Conservation (phyloP, 495 filamentous ascomycete genomes). For the Lindgomyces ingoldianus region DNA sequence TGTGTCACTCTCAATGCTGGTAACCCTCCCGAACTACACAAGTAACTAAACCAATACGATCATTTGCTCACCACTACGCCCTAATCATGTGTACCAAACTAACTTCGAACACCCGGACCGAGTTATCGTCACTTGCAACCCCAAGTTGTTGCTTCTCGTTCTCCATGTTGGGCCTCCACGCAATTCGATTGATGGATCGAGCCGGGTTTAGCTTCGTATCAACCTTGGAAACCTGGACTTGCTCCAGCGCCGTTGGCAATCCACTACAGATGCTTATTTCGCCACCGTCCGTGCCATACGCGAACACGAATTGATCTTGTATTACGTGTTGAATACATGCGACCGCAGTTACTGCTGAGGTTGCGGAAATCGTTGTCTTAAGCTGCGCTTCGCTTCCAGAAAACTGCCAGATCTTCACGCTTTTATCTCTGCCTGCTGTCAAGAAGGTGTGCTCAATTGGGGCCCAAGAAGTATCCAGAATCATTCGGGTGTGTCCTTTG, state of each 20-base stretch:
- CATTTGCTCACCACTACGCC: no score
- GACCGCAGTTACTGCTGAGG: constrained; percentile 72
- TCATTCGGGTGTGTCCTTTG: constrained; percentile 89
- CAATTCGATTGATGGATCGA: constrained; percentile 70
- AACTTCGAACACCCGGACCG: constrained; percentile 67
- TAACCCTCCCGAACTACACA: no score
- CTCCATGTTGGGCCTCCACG: constrained; percentile 67
- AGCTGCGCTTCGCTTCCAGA: constrained; percentile 48
- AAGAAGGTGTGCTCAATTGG: constrained; percentile 65
- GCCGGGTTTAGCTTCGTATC: constrained; percentile 53
- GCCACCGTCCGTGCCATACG: constrained; percentile 66
- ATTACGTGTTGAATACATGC: constrained; percentile 57
- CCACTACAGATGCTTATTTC: constrained; percentile 51
- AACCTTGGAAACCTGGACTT: constrained; percentile 49
- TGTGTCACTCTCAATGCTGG: no score
- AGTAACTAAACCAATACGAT: no score
- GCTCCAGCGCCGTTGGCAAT: constrained; percentile 42
- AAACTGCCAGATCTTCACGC: constrained; percentile 72
- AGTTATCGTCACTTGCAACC: constrained; percentile 80
- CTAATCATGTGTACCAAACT: no score
- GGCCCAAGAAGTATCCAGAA: constrained; percentile 81
- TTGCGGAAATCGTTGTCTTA: constrained; percentile 55
- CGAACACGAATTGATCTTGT: constrained; percentile 56
- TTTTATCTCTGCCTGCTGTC: constrained; percentile 86
- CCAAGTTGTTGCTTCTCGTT: constrained; percentile 57